Evolutionary conservation across 2,329 filamentous ascomycete species (phyloP).

Genomic region (Kalmusia sp.): DNA sequence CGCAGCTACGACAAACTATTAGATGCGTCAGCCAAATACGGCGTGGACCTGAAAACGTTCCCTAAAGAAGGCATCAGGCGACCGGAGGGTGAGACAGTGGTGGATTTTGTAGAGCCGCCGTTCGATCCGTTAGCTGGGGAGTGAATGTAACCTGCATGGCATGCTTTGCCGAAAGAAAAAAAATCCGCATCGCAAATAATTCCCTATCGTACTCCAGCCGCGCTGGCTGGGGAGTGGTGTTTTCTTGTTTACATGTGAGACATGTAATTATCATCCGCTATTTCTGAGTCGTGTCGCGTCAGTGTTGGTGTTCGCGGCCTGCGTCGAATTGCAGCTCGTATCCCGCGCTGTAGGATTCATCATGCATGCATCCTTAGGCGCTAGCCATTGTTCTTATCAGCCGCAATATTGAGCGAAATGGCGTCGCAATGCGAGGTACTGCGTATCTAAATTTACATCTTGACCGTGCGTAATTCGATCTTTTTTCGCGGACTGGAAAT

Average conservation of each 20-base stretch:
- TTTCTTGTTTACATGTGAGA: not conserved
- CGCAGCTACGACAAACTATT: constrained; percentile 5
- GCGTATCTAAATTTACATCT: not conserved
- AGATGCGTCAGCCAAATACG: not conserved
- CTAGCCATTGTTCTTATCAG: not conserved
- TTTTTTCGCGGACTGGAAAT: not conserved
- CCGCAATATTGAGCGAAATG: not conserved
- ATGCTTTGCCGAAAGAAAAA: not conserved
- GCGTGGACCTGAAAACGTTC: not conserved
- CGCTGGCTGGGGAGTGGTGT: not conserved
- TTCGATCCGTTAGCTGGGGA: constrained; percentile 9
- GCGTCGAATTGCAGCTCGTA: constrained; percentile 3
- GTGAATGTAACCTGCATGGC: not conserved
- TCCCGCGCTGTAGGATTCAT: constrained; percentile 3
- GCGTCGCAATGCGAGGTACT: not conserved
- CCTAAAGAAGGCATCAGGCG: constrained; percentile 7
- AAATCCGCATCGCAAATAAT: not conserved
- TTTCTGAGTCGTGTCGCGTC: not conserved
- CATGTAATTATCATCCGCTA: not conserved
- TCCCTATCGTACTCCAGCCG: not conserved
- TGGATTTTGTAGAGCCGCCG: constrained; percentile 10
- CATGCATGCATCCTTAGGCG: not conserved
- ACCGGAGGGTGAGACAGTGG: constrained; percentile 1
- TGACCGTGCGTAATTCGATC: not conserved
- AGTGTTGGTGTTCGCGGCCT: constrained; percentile 2